These are phyloP conservation scores for Trametes punicea DNA, from an alignment of 768 basidiomycete genomes.

Conservation along the genomic window DNA sequence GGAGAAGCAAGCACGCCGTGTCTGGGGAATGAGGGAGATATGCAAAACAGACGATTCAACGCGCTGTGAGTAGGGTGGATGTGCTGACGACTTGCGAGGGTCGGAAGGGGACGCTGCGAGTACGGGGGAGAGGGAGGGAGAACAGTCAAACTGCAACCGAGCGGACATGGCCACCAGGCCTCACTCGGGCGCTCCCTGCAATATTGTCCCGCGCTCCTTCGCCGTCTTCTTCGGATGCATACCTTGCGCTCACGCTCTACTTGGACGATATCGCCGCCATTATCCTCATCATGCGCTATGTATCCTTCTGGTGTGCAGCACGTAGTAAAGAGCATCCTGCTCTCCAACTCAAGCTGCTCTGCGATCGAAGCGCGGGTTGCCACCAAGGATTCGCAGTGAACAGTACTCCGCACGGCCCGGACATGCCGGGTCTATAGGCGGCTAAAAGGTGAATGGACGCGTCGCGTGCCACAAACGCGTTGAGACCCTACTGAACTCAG, in stretches of 20 bases:
- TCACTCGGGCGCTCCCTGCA: slow-evolving; percentile 2
- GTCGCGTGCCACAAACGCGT: slow-evolving; percentile 8
- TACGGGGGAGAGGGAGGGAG: background rate
- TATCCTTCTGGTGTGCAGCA: too few relatives aligned
- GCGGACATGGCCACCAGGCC: background rate
- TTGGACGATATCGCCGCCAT: too few relatives aligned
- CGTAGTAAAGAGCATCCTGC: too few relatives aligned
- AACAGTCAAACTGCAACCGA: slow-evolving; percentile 12
- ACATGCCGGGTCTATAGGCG: background rate
- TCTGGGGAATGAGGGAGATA: background rate
- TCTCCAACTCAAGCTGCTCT: too few relatives aligned
- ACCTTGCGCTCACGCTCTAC: background rate
- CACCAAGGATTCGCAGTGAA: too few relatives aligned
- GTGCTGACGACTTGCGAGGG: background rate
- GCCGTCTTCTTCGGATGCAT: background rate
- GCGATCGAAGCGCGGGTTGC: too few relatives aligned
- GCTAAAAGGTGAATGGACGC: background rate
- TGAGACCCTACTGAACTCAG: background rate
- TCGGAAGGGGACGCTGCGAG: background rate
- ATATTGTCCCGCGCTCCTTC: background rate
- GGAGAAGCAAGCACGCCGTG: background rate
- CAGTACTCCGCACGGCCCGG: background rate
- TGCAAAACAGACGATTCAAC: background rate
- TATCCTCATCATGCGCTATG: too few relatives aligned
- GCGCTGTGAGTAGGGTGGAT: background rate